A percentile compares a stretch with the other conserved stretches of the same genome.
Evolutionary conservation across 768 basidiomycete genomes (phyloP).

Genomic region (Lactarius indigo): DNA sequence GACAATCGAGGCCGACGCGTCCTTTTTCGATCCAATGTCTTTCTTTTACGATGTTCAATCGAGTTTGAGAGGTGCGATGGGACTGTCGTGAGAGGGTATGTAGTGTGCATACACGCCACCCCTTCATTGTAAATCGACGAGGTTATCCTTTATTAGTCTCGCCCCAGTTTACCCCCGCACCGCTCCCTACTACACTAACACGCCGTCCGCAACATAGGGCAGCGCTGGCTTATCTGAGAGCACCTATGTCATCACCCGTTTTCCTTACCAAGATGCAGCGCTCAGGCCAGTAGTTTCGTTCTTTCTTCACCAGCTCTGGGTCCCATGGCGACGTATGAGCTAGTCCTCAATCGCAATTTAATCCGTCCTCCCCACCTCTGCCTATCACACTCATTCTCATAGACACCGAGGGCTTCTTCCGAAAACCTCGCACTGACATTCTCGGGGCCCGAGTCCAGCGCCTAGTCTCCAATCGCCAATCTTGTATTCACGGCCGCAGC

Average conservation of each 20-base stretch:
- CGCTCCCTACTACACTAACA: conserved; percentile 21
- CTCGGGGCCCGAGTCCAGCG: neutral
- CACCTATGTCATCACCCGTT: conserved; percentile 18
- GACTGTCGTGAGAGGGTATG: neutral
- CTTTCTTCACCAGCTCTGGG: neutral
- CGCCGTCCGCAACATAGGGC: conserved; percentile 14
- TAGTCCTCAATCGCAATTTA: conserved; percentile 6
- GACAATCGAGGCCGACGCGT: too few relatives aligned
- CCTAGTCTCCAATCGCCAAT: neutral
- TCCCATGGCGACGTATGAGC: conserved; percentile 18
- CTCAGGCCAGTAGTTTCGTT: neutral
- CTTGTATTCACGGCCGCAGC: neutral
- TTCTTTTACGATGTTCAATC: too few relatives aligned
- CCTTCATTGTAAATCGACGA: neutral
- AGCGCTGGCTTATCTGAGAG: neutral
- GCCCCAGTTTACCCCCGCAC: conserved; percentile 15
- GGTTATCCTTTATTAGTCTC: conserved; percentile 9
- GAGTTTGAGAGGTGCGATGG: too few relatives aligned
- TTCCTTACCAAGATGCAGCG: conserved; percentile 16
- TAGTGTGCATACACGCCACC: neutral
- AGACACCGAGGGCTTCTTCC: conserved; percentile 10
- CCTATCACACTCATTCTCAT: conserved; percentile 15
- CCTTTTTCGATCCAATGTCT: neutral
- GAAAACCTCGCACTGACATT: conserved; percentile 11
- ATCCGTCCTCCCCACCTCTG: neutral